Evolutionary conservation across 2,329 filamentous ascomycete species (phyloP).

Genomic region (Trichoderma cornu-damae): DNA sequence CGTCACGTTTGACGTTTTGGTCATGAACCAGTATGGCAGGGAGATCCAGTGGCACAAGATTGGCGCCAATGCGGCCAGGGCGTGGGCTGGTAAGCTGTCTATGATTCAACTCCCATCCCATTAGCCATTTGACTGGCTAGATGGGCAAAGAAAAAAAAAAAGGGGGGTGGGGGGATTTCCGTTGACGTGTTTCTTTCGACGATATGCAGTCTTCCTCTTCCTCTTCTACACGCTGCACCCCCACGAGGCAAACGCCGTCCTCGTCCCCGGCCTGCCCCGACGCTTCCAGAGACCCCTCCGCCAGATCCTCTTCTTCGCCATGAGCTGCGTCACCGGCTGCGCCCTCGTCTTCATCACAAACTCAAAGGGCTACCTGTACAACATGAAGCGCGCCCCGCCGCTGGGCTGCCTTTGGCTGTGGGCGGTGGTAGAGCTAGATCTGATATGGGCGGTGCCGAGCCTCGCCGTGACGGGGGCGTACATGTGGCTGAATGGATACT

Average conservation of each 20-base stretch:
- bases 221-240: slow-evolving; percentile 55
- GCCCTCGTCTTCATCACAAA: slow-evolving; percentile 82
- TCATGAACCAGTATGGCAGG: slow-evolving; percentile 72
- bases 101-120: background rate
- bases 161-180: no score
- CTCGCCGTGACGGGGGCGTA: slow-evolving; percentile 43
- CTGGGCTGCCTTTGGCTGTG: slow-evolving; percentile 89
- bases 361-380: slow-evolving; percentile 70
- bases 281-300: slow-evolving; percentile 45
- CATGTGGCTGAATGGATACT: slow-evolving; percentile 47
- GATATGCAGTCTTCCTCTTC: slow-evolving; percentile 50
- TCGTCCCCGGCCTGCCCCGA: slow-evolving; percentile 47
- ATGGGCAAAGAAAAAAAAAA: no score
- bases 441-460: slow-evolving; percentile 58
- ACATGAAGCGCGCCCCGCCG: slow-evolving; percentile 89
- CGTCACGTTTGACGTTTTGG: slow-evolving; percentile 72
- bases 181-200: no score
- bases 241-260: slow-evolving; percentile 43
- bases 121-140: background rate
- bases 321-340: slow-evolving; percentile 61
- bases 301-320: slow-evolving; percentile 58
- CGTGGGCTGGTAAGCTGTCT: slow-evolving; percentile 48
- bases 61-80: slow-evolving; percentile 45
- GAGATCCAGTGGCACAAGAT: slow-evolving; percentile 57
- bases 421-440: slow-evolving; percentile 80